phyloP scores from a whole-genome alignment of 1,284 basidiomycete genomes.

The Entoloma clypeatum region DNA sequence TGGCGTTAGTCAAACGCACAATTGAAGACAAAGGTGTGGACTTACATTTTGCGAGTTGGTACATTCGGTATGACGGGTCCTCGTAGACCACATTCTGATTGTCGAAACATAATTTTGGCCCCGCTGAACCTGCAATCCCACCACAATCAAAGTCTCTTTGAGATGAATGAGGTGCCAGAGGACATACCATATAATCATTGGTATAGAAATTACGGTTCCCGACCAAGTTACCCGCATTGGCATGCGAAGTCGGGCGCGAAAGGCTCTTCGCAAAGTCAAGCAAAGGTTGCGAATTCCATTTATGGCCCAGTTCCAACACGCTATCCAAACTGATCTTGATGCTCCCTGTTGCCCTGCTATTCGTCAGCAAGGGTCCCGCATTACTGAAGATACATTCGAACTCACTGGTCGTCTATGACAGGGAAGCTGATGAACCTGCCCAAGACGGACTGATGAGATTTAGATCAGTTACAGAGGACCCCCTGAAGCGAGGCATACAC shows the following conservation, averaged over 20 bases:
- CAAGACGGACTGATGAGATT: slow-evolving; percentile 43
- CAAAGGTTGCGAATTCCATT: slow-evolving; percentile 48
- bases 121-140: slow-evolving; percentile 49
- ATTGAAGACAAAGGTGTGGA: slow-evolving; percentile 13
- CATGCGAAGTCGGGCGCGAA: slow-evolving; percentile 34
- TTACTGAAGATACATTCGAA: slow-evolving; percentile 4
- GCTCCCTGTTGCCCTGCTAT: slow-evolving; percentile 47
- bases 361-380: neutral
- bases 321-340: slow-evolving; percentile 56
- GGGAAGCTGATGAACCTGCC: slow-evolving; percentile 60
- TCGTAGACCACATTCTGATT: slow-evolving; percentile 57
- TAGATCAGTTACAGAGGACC: neutral
- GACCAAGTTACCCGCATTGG: slow-evolving; percentile 52
- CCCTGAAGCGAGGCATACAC: slow-evolving; percentile 21
- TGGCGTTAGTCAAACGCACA: neutral
- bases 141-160: too few species aligned
- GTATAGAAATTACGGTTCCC: slow-evolving; percentile 67
- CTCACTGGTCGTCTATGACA: slow-evolving; percentile 51
- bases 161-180: too few species aligned
- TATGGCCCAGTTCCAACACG: slow-evolving; percentile 46
- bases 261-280: slow-evolving; percentile 39
- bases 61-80: slow-evolving; percentile 60
- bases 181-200: slow-evolving; percentile 66
- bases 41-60: slow-evolving; percentile 55
- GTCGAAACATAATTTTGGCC: slow-evolving; percentile 54